A percentile compares a stretch with the other conserved stretches of the same genome.
Conservation (phyloP, 2,329 filamentous ascomycete species). For the Herpotrichia juniperi region DNA sequence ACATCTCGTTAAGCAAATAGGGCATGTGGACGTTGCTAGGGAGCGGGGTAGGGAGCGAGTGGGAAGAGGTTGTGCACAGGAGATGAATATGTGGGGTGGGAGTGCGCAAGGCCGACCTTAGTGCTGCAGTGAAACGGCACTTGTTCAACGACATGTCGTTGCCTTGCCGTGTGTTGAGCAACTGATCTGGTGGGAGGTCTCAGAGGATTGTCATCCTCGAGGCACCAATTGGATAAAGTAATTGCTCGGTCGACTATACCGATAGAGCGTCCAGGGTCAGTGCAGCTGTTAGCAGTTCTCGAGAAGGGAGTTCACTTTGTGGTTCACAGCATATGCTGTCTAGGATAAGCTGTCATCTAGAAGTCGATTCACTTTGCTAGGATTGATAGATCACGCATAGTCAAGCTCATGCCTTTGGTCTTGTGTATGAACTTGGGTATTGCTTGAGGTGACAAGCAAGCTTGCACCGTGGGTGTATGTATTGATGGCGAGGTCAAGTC, state of each 20-base stretch:
- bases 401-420: too few relatives aligned
- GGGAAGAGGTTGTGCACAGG: slow-evolving; percentile 5
- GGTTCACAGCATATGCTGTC: too few relatives aligned
- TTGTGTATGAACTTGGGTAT: too few relatives aligned
- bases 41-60: background rate
- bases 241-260: background rate
- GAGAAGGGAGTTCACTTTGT: too few relatives aligned
- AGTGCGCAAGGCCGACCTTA: slow-evolving; percentile 8
- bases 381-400: too few relatives aligned
- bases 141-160: background rate
- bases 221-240: background rate
- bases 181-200: background rate
- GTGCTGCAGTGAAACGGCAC: slow-evolving; percentile 3
- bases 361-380: too few relatives aligned
- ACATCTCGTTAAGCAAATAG: too few relatives aligned
- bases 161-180: background rate
- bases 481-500: background rate
- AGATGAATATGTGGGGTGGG: slow-evolving; percentile 9
- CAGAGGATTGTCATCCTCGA: background rate
- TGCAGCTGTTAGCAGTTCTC: background rate
- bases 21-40: too few relatives aligned
- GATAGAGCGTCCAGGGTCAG: background rate
- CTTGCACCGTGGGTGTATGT: too few relatives aligned
- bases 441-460: too few relatives aligned
- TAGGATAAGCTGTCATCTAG: too few relatives aligned